Evolutionary conservation across 202 grass and related monocot species (phyloP).

Genomic region (Schoenoplectus tabernaemontani): DNA sequence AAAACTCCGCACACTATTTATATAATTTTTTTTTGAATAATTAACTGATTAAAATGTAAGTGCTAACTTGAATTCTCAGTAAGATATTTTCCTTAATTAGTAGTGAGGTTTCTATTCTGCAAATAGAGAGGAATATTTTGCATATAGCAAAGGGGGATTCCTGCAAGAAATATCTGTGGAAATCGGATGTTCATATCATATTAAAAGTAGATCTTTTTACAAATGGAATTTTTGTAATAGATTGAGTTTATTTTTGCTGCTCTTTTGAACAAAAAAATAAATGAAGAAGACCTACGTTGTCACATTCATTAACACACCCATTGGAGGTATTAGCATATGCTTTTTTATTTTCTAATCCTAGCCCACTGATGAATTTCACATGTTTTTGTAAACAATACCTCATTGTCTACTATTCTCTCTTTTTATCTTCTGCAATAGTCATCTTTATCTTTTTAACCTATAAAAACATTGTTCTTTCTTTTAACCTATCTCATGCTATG

Average conservation of each 20-base stretch:
- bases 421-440: not conserved
- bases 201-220: not conserved
- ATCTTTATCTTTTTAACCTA: not conserved
- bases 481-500: not conserved
- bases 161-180: not conserved
- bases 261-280: not conserved
- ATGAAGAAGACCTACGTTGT: not conserved
- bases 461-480: slow-evolving; percentile 9
- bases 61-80: not conserved
- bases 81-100: slow-evolving; percentile 1
- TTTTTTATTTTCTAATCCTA: slow-evolving; percentile 5
- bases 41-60: not conserved
- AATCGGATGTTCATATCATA: not conserved
- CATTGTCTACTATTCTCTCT: not conserved
- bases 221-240: not conserved
- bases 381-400: not conserved
- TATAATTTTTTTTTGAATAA: not conserved
- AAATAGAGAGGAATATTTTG: not conserved
- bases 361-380: not conserved
- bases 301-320: not conserved
- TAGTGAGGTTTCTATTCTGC: not conserved
- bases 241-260: not conserved
- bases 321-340: not conserved
- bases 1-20: not conserved
- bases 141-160: not conserved